Base-by-base conservation (phyloP, 2,329 filamentous ascomycete genomes). In the Cryphonectria naterciae region DNA sequence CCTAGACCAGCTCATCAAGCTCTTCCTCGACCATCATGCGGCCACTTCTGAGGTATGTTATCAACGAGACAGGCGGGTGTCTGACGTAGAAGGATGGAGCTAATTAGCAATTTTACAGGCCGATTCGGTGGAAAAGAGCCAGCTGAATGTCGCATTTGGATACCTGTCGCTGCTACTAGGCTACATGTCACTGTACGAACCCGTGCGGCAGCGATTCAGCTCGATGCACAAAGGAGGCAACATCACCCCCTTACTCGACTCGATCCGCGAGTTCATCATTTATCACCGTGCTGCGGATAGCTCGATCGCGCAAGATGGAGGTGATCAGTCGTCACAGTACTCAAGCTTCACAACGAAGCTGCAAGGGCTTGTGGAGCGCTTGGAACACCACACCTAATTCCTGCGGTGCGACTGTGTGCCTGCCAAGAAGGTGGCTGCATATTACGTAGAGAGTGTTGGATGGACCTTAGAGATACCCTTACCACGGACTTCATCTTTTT, bases 131-230 rank as follows among this genome's bases (percentile, higher is more conserved):
- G 88, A 93, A 77, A 93, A 95, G 77, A 91, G 91, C 37, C 90
- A 92, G 72, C 86, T 92, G 66, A 94, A 95, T 75, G 94, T 98
- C 39, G 91, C 92, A 1, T 90, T 95, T 78, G 95, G 94, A 22
- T 98, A 97, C 78, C 85, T 98, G 35, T 91, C 94, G 0, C 91
- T 98, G 19, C 84, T 97, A 7, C 85, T 98, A 2, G 93, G 94
- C 25, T 96, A 94, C 74, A 83, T 98, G 35, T 94, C 90, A 75
- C 84, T 96, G 39, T 80, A 84, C 65, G 76, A 79, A 15, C 80
- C 83, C 4, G 82, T 85, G 10, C 81, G 84, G 62, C 78, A 81
- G 64, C 81, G 81, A 37, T 81, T 89, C 49, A 79, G 80, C 52
- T 74, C 77, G 7, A 81, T 80, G 65, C 83, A 84, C 60, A 79